Base-by-base conservation (phyloP, 176 grass and related monocot species). In the Bromus sterilis region DNA sequence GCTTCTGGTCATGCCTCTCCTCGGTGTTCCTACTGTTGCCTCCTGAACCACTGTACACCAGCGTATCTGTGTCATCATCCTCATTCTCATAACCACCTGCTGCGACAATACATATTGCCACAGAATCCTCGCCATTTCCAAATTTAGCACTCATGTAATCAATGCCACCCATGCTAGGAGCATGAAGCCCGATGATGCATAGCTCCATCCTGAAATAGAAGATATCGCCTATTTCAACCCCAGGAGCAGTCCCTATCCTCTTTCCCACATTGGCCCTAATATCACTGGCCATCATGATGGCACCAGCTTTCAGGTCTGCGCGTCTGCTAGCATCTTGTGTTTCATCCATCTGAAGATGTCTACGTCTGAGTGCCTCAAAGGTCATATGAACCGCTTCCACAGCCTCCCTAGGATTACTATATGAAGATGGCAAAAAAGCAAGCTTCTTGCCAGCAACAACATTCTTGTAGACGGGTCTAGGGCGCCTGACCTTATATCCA, bases 121-220 rank as follows among this genome's bases (percentile, higher is more conserved):
- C 80, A 57, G 77, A 71, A 69, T 95, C 87, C 62, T 89, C 87
- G 3, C 64, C 83, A 29, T 63, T 61, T 76, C 11, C 87, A 86
- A 86, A 83, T 72, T 89, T 82, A 64, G 77, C 69, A 56, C 34
- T 87, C 89, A 95, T 89, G 55, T 86, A 89, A 88, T 95, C 93
- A 66, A 95, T 95, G 20, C 93, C 89, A 21, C 72, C 78, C 89
- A 95, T 92, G 41, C 63, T 86, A 25, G 64, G 87, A 65, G 89
- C 80, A 36, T 95, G 83, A 87, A 95, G 86, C 11, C 93, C 93
- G n/a, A 95, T 71, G 71, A 85, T 2, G 60, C 93, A 89, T 55
- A 95, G 71, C 74, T 95, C 93, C 89, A 92, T 92, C 83, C 93
- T 82, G 74, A 92, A 95, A 88, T 95, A 95, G 63, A 95, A 95